A percentile compares a stretch with the other conserved stretches of the same genome.
These are phyloP conservation scores for Podospora appendiculata DNA, from an alignment of 495 filamentous ascomycete species.

Conservation along the genomic window DNA sequence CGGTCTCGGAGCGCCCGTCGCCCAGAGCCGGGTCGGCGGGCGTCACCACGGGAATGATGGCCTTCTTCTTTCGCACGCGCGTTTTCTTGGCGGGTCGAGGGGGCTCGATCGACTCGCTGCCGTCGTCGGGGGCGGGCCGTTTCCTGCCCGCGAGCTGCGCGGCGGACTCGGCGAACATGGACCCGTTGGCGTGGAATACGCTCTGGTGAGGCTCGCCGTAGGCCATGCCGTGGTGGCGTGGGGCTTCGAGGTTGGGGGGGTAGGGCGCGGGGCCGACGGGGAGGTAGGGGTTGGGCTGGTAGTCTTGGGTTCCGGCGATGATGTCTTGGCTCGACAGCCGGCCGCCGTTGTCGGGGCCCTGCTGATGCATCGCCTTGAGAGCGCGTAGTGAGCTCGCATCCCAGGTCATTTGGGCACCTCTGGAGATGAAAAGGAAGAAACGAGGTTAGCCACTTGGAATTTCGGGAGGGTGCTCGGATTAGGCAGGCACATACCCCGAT, in stretches of 20 bases:
- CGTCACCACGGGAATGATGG: background rate
- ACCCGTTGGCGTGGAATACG: conserved; percentile 7
- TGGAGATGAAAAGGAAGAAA: no score
- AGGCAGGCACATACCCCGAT: no score
- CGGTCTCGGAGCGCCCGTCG: background rate
- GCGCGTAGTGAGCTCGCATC: no score
- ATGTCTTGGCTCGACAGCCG: conserved; percentile 2
- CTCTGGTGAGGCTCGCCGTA: conserved; percentile 4
- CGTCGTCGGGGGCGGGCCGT: conserved; percentile 4
- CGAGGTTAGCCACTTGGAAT: no score
- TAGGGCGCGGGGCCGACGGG: background rate
- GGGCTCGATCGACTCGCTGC: background rate
- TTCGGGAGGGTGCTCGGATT: no score
- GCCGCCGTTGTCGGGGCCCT: background rate
- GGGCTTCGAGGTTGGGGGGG: background rate
- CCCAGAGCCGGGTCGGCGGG: background rate
- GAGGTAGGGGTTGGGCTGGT: background rate
- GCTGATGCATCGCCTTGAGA: background rate
- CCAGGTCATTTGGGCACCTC: no score
- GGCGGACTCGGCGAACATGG: conserved; percentile 17
- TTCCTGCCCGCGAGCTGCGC: conserved; percentile 10
- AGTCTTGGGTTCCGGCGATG: background rate
- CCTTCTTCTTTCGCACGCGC: conserved; percentile 14
- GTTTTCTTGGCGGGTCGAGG: conserved; percentile 10
- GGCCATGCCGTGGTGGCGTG: background rate